phyloP scores from a whole-genome alignment of 2,329 filamentous ascomycete species.

The Cordyceps farinosa region DNA sequence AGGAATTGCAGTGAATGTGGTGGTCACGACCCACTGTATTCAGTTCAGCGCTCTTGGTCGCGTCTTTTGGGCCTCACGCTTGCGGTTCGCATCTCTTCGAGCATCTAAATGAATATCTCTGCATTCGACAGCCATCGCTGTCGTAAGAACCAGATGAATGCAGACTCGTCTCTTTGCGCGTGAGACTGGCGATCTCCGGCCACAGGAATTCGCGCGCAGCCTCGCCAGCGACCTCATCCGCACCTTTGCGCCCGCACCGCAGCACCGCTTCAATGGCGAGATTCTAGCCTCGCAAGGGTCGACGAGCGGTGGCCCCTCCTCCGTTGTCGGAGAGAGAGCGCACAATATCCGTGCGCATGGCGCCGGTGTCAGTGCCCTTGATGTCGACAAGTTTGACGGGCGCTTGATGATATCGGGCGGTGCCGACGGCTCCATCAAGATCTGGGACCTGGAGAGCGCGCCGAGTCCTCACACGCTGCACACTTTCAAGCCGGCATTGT shows the following conservation, averaged over 20 bases:
- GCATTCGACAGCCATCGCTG: slow-evolving; percentile 1
- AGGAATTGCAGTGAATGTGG: not conserved
- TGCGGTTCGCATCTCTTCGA: not conserved
- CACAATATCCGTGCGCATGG: slow-evolving; percentile 62
- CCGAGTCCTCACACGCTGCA: slow-evolving; percentile 41
- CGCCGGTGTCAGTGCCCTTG: slow-evolving; percentile 73
- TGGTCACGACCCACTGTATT: not conserved
- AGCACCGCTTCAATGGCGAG: slow-evolving; percentile 66
- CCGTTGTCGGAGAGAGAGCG: slow-evolving; percentile 28
- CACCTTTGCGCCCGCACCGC: slow-evolving; percentile 64
- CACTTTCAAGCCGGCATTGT: slow-evolving; percentile 52
- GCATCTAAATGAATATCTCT: not conserved
- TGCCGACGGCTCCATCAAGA: slow-evolving; percentile 74
- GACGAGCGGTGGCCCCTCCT: slow-evolving; percentile 14
- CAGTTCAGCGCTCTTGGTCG: not conserved
- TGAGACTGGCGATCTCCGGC: slow-evolving; percentile 64
- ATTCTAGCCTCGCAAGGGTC: slow-evolving; percentile 17
- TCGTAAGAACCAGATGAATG: slow-evolving; percentile 44
- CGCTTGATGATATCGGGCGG: slow-evolving; percentile 77
- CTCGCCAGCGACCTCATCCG: slow-evolving; percentile 64
- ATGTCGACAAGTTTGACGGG: slow-evolving; percentile 78
- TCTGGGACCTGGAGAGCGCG: slow-evolving; percentile 79
- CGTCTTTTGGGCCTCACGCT: not conserved
- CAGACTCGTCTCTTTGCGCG: slow-evolving; percentile 76
- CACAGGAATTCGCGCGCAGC: slow-evolving; percentile 60